Evolutionary conservation across 1,139 yeast genomes (phyloP), one percentile per base, ranked within the genome.

Genomic region (Pichia norvegensis): DNA sequence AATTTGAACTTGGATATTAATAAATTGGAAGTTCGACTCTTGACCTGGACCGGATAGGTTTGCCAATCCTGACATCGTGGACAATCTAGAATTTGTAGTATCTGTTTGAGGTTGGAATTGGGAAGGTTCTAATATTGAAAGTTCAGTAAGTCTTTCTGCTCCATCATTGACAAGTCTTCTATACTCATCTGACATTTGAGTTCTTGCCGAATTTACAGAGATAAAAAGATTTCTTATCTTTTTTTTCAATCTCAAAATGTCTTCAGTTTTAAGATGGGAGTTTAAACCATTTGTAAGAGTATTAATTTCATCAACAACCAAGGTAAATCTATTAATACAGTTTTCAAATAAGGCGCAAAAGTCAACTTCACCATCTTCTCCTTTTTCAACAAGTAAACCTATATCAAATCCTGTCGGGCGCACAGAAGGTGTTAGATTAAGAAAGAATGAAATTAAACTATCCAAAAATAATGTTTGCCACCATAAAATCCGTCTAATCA

Each of bases 391-490:
- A 0, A 82, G 80, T 59, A 77, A 60, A 20, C 71, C 62, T 46
- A 81, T 81, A 54, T 79, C 80, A 59, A 76, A 77, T 53, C 78
- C 81, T 40, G 72, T 75, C 45, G 68, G 63, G 51, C 68, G 68
- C 48, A 81, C 75, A 29, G 76, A 69, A 1, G 85, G 85, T 0
- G 80, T 74, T 33, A 78, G 61, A 56, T 79, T 74, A 45, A 76
- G 73, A 52, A 78, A 78, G 51, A 77, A 74, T 25, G 82, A 73
- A 3, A 80, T 74, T 46, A 77, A 65, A 4, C 78, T 73, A 57
- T 79, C 85, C 46, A 79, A 63, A 17, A 78, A 77, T 54, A 78
- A 78, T 6, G 79, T 76, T 33, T 77, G 78, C 83, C 84, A 79
- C 84, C 85, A 79, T 17, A 79, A 58, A 45, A 77, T 57, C 55